Conservation (phyloP, 78 protist species). For the Tieghemostelium lacteum region DNA sequence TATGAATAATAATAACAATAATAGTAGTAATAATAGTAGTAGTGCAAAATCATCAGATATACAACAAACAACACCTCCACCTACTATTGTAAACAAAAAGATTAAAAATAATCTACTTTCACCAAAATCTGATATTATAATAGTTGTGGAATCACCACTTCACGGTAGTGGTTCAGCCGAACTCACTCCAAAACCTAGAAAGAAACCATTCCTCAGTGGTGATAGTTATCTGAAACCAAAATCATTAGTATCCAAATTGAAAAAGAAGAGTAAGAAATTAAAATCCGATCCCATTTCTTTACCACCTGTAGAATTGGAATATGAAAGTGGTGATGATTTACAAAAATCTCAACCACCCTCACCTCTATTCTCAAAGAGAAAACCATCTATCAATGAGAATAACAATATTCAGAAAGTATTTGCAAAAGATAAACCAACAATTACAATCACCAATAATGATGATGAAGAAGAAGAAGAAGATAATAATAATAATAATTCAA, state of each 20-base stretch:
- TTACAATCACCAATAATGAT: not conserved
- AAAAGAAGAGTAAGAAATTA: not conserved
- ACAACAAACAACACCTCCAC: not conserved
- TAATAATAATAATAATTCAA: not conserved
- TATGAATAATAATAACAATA: not conserved
- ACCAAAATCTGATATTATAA: not conserved
- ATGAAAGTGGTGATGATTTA: constrained; percentile 16
- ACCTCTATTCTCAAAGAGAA: too few relatives aligned
- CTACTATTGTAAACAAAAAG: not conserved
- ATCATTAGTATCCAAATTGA: too few relatives aligned
- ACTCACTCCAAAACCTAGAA: not conserved
- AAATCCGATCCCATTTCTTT: not conserved
- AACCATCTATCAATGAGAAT: not conserved
- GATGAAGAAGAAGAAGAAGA: constrained; percentile 9
- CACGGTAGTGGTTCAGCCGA: constrained; percentile 29
- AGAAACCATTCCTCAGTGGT: not conserved
- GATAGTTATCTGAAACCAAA: not conserved
- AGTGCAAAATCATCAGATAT: not conserved
- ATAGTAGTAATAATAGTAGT: not conserved
- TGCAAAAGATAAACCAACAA: not conserved
- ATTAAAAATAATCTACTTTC: not conserved
- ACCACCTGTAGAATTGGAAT: constrained; percentile 33
- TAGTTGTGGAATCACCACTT: constrained; percentile 59
- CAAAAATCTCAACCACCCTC: too few relatives aligned
- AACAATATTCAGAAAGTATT: not conserved